Conservation (phyloP, 805 yeast genomes). For the Cyberlindnera mycetangii region DNA sequence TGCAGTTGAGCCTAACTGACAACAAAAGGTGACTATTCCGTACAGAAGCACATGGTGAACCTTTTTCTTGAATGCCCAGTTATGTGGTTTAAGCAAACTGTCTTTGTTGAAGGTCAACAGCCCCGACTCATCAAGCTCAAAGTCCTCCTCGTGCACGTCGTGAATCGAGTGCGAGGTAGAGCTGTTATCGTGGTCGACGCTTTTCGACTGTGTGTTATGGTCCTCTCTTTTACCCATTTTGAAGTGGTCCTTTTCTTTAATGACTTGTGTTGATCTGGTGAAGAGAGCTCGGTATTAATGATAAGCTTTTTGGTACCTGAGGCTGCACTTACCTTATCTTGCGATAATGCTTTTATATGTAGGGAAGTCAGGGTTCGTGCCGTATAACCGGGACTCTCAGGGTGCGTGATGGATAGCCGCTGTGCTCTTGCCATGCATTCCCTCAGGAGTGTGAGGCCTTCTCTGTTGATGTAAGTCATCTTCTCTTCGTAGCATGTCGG, state of each 20-base stretch:
- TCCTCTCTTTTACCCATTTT: constrained; percentile 11
- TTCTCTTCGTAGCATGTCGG: neutral
- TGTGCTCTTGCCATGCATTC: too few relatives aligned
- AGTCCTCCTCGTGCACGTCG: constrained; percentile 6
- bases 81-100: constrained; percentile 27
- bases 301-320: neutral
- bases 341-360: too few relatives aligned
- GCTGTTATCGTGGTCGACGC: neutral
- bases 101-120: constrained; percentile 13
- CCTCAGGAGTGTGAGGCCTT: too few relatives aligned
- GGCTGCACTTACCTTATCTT: neutral
- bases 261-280: neutral
- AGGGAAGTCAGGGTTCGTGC: too few relatives aligned
- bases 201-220: neutral
- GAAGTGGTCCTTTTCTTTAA: neutral
- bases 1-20: constrained; percentile 50
- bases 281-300: neutral
- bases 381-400: neutral
- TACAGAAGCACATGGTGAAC: constrained; percentile 37
- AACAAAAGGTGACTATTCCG: constrained; percentile 40
- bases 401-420: too few relatives aligned
- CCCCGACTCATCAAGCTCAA: constrained; percentile 15
- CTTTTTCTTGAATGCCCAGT: constrained; percentile 37
- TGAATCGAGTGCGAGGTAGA: constrained; percentile 2
- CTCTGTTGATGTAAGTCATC: neutral